Percentiles rank a stretch among this genome's conserved stretches.
These are phyloP conservation scores for Lipomyces sp. DNA, from an alignment of 805 yeast genomes.

Conservation along the genomic window DNA sequence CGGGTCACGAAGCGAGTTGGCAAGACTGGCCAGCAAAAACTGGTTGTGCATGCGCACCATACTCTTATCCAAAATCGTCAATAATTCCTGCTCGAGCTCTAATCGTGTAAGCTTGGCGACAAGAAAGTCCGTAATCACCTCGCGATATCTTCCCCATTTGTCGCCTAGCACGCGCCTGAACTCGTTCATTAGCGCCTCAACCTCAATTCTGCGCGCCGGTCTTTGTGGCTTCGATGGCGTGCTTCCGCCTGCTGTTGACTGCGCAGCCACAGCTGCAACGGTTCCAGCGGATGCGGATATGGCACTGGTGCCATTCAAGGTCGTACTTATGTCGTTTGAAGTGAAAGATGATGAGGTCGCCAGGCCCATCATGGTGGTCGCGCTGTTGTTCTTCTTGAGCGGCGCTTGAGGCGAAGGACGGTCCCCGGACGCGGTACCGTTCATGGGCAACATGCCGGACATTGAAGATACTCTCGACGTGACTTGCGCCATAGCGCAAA, in stretches of 20 bases:
- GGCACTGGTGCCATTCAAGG: background rate
- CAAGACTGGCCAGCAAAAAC: constrained; percentile 71
- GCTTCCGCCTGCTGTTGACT: constrained; percentile 1
- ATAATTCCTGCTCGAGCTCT: constrained; percentile 63
- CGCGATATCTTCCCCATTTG: constrained; percentile 85
- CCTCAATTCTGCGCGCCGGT: constrained; percentile 48
- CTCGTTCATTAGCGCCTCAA: constrained; percentile 65
- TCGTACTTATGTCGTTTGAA: background rate
- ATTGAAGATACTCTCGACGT: too few species aligned
- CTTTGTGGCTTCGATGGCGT: constrained; percentile 29
- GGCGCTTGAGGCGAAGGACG: too few species aligned
- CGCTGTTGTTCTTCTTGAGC: too few species aligned
- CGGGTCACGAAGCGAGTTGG: constrained; percentile 76
- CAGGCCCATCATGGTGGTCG: too few species aligned
- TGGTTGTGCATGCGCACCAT: constrained; percentile 74
- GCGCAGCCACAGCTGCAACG: background rate
- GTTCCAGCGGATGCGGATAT: background rate
- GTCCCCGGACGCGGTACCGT: too few species aligned
- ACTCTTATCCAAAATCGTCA: constrained; percentile 50
- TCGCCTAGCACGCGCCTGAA: constrained; percentile 71
- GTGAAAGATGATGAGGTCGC: background rate
- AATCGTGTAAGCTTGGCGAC: constrained; percentile 59
- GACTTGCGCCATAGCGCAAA: too few species aligned
- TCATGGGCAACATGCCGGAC: too few species aligned
- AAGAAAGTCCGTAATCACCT: constrained; percentile 68